Percentiles rank a stretch among this genome's conserved stretches.
Conservation (phyloP, 345 rosid genomes). For the Populus nigra region DNA sequence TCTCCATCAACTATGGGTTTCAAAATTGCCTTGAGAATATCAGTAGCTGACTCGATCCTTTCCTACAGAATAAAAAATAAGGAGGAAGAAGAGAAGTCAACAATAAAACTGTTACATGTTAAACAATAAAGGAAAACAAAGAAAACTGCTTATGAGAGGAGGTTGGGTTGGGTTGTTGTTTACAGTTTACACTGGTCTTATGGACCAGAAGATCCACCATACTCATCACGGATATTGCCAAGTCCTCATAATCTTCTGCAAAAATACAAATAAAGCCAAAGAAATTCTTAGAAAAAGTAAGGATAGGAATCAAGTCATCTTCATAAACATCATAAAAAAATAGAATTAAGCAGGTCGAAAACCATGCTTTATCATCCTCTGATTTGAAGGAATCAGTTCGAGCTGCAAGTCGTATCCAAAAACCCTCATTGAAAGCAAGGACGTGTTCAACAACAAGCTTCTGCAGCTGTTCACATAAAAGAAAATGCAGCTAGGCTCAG, state of each 20-base stretch:
- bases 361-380: constrained; percentile 85
- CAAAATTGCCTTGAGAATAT: constrained; percentile 70
- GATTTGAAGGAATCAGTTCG: constrained; percentile 83
- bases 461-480: constrained; percentile 57
- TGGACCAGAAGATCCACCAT: constrained; percentile 79
- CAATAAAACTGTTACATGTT: neutral
- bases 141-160: neutral
- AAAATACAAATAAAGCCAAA: constrained; percentile 2
- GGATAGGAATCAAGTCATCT: constrained; percentile 10
- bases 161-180: constrained; percentile 7
- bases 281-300: constrained; percentile 3
- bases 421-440: constrained; percentile 77
- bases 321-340: constrained; percentile 18
- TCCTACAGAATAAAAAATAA: constrained; percentile 44
- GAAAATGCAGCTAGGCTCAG: constrained; percentile 7
- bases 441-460: constrained; percentile 78
- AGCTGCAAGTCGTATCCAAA: constrained; percentile 87
- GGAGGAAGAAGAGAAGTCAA: neutral
- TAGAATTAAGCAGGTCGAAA: constrained; percentile 33
- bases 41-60: constrained; percentile 80
- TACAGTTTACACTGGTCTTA: constrained; percentile 69
- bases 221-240: constrained; percentile 75
- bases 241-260: constrained; percentile 92
- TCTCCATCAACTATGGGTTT: constrained; percentile 63
- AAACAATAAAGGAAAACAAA: neutral